Base-by-base conservation (phyloP, 192 early-diverging fungal genomes). In the Mortierella antarctica region DNA sequence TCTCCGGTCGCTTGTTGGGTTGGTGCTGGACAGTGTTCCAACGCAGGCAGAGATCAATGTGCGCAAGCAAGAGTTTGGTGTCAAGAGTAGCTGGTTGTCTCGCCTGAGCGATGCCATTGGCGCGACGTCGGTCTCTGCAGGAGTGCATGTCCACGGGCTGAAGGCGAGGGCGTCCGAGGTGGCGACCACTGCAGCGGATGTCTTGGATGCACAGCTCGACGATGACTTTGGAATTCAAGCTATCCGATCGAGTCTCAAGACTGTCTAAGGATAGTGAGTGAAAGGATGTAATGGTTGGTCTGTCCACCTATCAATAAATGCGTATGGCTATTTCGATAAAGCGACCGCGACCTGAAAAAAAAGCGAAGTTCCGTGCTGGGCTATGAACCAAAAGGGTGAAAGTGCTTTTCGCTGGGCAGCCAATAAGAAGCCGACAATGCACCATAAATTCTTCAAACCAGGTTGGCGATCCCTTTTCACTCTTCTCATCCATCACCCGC, bases 361-460 rank as follows among this genome's bases (percentile, higher is more conserved):
- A 31, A n/a, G n/a, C n/a, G n/a, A n/a, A n/a, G n/a, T n/a, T n/a
- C n/a, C n/a, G n/a, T n/a, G n/a, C n/a, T n/a, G 31, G 31, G 31
- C 31, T 31, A n/a, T 31, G 31, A 31, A 3, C 31, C 31, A 31
- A 31, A 31, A 31, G 31, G 31, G 31, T 31, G 31, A 31, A 31
- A 31, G 31, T 31, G 31, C 1, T 31, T 2, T 31, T 31, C 3
- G 31, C 31, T 31, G 31, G 31, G 11, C 42, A 68, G 70, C 77
- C 77, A 80, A 80, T 80, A 70, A 80, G 12, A 62, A 42, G 4
- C 46, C 65, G 77, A 80, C 77, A 80, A 72, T 69, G 74, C 74
- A 76, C 53, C 55, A 20, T 42, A 31, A 31, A 31, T 31, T 31
- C 31, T 31, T 31, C 31, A 31, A 31, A 31, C 31, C 31, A 31